Evolutionary conservation across 2,329 filamentous ascomycete genomes (phyloP), one percentile per base, ranked within the genome.

Genomic region (Leptographium lundbergii): DNA sequence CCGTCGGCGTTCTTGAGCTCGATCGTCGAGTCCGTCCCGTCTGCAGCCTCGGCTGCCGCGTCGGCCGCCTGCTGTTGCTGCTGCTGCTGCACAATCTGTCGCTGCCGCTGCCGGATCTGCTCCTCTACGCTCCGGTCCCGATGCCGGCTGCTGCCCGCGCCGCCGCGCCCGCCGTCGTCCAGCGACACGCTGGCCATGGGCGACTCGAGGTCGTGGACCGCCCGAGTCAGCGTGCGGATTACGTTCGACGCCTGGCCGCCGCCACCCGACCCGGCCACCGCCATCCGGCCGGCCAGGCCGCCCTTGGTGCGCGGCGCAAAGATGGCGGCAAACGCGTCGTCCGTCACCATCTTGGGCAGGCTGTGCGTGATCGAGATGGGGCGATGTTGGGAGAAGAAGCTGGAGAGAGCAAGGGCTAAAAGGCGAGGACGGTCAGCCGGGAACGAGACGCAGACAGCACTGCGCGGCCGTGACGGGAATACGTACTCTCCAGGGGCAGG

Each of bases 341-440:
- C 78, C 57, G 81, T 84, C 53, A 91, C 81, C 24, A 80, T 77
- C 66, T 82, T 84, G 59, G 88, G 94, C 68, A 96, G 86, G 65
- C 87, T 86, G 66, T 86, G 85, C 56, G 86, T 91, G 64, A 96
- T 84, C 59, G 90, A 95, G 68, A 99, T 92, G 53, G 94, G 94
- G 62, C 94, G 86, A 74, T 99, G 90, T 65, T 95, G 87, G 63
- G 91, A 95, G 77, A 97, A 97, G 79, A 99, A 97, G 56, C 87
- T 87, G 9, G 92, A 94, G 53, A 96, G 78, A 63, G 88, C 86
- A 62, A 97, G 81, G 68, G 95, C 94, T 97, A 29, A 9, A 13
- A 48, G 11, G 22, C 19, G 39, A 42, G 17, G 42, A 6, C 17
- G 6, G 42, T 19, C n/a, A 45, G 42, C n/a, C 42, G n/a, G 3